Evolutionary conservation across 139 green algal genomes (phyloP), one percentile per base, ranked within the genome.

Genomic region (Chlorella sorokiniana): DNA sequence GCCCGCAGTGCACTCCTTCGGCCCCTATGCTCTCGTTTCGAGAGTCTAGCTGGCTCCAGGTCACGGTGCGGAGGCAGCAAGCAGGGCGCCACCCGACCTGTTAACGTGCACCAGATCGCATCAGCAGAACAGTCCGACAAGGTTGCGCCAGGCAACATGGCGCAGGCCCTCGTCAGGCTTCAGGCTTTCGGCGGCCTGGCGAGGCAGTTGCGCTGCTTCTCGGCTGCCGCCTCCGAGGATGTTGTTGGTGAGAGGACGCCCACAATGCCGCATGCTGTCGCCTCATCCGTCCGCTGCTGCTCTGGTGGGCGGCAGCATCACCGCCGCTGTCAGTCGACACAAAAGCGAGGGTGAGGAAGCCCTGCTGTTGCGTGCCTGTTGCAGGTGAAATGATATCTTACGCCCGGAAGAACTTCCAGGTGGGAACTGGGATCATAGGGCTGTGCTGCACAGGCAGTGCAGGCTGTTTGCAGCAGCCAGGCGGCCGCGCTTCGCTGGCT

Each of bases 371-470:
- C 48, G 14, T 56, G 14, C 48, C 48, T 25, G 16, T 56, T 22
- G 56, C 56, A 65, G 56, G 27, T 10, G 85, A 93, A 25, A 92
- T 93, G 81, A 86, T 93, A 10, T 64, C 70, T 0, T 93, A 87
- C 41, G 89, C 83, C 1, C 42, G 83, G 6, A 31, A 37, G 4
- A 75, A 89, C 37, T 90, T 76, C 67, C 91, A 91, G 88, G 88
- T 89, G 59, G 41, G 29, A 56, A 56, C 14, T 56, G 48, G 48
- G 48, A 56, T 56, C 48, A 56, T n/a, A n/a, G n/a, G n/a, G n/a
- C n/a, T n/a, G n/a, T 56, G 48, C 48, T 56, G 48, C 48, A 56
- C 14, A n/a, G n/a, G n/a, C n/a, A n/a, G n/a, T n/a, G n/a, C n/a
- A n/a, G n/a, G n/a, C n/a, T n/a, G n/a, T n/a, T n/a, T n/a, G n/a